Percentiles rank a stretch among this genome's conserved stretches.
Conservation (phyloP, 2,329 filamentous ascomycete genomes). For the Orbilia javanica region DNA sequence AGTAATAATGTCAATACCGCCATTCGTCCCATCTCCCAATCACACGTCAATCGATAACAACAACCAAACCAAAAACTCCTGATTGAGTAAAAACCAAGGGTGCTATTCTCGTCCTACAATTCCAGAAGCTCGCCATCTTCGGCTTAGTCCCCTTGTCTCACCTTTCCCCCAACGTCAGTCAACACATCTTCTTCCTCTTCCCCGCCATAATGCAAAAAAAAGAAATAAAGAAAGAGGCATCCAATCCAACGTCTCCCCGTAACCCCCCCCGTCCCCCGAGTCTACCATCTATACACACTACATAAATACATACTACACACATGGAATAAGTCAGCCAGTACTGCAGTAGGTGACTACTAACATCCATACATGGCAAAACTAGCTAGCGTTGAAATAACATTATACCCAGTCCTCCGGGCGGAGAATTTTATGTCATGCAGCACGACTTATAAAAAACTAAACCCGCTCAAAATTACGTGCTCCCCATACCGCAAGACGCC, state of each 20-base stretch:
- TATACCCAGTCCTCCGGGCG: too few relatives aligned
- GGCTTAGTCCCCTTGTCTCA: neutral
- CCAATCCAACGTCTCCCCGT: slow-evolving; percentile 1
- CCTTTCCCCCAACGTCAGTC: slow-evolving; percentile 13
- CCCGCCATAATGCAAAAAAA: neutral
- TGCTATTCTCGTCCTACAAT: too few relatives aligned
- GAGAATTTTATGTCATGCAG: neutral
- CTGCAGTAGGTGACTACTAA: neutral
- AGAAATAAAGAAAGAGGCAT: too few relatives aligned
- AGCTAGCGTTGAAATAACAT: neutral
- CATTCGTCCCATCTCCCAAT: neutral
- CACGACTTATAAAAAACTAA: neutral
- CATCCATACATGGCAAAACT: too few relatives aligned
- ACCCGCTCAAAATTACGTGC: slow-evolving; percentile 46
- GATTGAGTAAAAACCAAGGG: too few relatives aligned
- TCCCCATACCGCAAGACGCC: slow-evolving; percentile 46
- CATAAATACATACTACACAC: too few relatives aligned
- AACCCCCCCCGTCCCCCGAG: neutral
- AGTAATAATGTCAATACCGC: too few relatives aligned
- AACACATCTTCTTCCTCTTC: slow-evolving; percentile 27
- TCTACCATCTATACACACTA: neutral
- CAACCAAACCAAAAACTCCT: neutral
- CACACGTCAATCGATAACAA: neutral
- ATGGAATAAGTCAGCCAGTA: too few relatives aligned
- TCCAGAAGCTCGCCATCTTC: slow-evolving; percentile 21